Percentiles rank a stretch among this genome's conserved stretches.
These are phyloP conservation scores for Annulohypoxylon bovei DNA, from an alignment of 495 filamentous ascomycete genomes.

Conservation along the genomic window DNA sequence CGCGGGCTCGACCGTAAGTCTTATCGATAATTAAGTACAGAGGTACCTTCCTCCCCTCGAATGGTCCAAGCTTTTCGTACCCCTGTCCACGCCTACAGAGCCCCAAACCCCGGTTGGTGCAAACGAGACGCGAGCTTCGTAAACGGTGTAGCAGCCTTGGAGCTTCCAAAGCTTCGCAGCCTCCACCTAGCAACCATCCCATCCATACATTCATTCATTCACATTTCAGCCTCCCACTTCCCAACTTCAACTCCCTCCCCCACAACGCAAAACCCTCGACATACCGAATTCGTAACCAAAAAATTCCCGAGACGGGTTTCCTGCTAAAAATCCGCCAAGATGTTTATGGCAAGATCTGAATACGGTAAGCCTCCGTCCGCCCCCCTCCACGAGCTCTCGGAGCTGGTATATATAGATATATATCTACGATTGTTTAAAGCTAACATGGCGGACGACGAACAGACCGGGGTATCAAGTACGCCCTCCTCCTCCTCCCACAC, in stretches of 20 bases:
- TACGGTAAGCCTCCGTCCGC: conserved; percentile 75
- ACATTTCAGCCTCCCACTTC: conserved; percentile 37
- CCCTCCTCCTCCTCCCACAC: conserved; percentile 17
- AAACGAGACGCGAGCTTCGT: conserved; percentile 41
- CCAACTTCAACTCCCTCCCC: conserved; percentile 10
- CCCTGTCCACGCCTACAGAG: background rate
- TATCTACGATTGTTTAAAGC: conserved; percentile 16
- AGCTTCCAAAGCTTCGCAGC: conserved; percentile 45
- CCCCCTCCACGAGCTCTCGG: conserved; percentile 20
- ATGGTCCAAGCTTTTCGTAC: background rate
- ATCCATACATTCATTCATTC: conserved; percentile 16
- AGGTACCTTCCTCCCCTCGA: too few species aligned
- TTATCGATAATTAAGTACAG: conserved; percentile 15
- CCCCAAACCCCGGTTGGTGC: conserved; percentile 26
- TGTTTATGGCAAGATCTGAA: conserved; percentile 99
- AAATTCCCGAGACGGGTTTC: background rate
- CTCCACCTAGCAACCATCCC: background rate
- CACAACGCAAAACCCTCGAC: conserved; percentile 32
- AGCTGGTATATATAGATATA: background rate
- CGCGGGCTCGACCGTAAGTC: too few species aligned
- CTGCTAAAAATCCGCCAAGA: conserved; percentile 65
- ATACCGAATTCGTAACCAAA: conserved; percentile 1
- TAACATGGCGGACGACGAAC: conserved; percentile 49
- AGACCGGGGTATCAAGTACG: conserved; percentile 99
- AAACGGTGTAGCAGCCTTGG: conserved; percentile 48